Conservation (phyloP, 108 stramenopile genomes). For the Cyclotella sp. region DNA sequence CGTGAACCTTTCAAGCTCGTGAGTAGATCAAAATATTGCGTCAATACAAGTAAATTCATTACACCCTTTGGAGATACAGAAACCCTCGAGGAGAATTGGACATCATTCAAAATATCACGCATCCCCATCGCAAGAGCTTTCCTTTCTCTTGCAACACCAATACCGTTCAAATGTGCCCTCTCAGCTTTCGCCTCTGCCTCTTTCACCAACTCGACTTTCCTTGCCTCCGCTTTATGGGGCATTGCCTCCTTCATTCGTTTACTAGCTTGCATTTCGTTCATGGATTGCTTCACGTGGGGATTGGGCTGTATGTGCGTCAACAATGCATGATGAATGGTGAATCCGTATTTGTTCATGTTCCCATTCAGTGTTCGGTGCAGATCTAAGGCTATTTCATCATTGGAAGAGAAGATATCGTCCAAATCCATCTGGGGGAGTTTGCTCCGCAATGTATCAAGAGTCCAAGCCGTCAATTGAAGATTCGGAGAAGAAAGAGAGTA, state of each 20-base stretch:
- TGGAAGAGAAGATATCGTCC: conserved; percentile 69
- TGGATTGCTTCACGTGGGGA: conserved; percentile 62
- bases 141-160: conserved; percentile 60
- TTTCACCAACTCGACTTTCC: conserved; percentile 60
- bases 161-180: conserved; percentile 60
- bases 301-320: conserved; percentile 75
- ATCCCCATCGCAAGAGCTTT: conserved; percentile 62
- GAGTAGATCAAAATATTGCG: conserved; percentile 70
- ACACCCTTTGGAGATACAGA: conserved; percentile 56
- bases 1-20: conserved; percentile 27
- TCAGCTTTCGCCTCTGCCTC: conserved; percentile 72
- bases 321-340: conserved; percentile 55
- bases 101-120: conserved; percentile 44
- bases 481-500: conserved; percentile 60
- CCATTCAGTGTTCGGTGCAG: conserved; percentile 50
- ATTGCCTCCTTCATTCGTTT: conserved; percentile 59
- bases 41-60: conserved; percentile 68
- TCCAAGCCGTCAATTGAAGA: conserved; percentile 54
- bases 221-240: conserved; percentile 59
- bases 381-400: conserved; percentile 76
- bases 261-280: conserved; percentile 84
- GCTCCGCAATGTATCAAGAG: conserved; percentile 59
- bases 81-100: not conserved
- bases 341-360: conserved; percentile 52
- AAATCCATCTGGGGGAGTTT: conserved; percentile 59